Percentiles rank a stretch among this genome's conserved stretches.
phyloP scores from a whole-genome alignment of 2,329 filamentous ascomycete genomes.

The Aspergillus phoenicis region DNA sequence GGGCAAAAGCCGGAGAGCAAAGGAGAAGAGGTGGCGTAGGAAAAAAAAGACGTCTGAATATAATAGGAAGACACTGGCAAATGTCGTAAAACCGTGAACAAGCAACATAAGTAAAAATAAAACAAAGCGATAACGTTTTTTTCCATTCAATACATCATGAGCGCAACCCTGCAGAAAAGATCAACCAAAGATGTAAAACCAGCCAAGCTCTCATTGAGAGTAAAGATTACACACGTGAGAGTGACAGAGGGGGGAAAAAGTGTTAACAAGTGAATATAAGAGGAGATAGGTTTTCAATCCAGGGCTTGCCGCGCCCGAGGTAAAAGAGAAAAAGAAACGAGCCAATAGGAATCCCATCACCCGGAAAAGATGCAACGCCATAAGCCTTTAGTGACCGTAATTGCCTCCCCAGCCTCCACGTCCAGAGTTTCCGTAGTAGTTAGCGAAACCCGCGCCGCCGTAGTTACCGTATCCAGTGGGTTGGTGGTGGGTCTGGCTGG shows the following conservation, averaged over 20 bases:
- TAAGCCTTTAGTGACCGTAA: constrained; percentile 47
- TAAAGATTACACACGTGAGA: constrained; percentile 46
- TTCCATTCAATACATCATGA: constrained; percentile 42
- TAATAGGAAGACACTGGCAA: constrained; percentile 20
- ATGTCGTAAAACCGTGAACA: constrained; percentile 23
- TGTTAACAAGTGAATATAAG: constrained; percentile 20
- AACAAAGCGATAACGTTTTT: constrained; percentile 30
- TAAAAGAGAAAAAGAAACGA: constrained; percentile 30
- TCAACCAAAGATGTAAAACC: constrained; percentile 31
- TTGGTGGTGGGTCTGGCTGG: constrained; percentile 45
- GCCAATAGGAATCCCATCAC: constrained; percentile 34
- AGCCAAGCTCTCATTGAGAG: constrained; percentile 44
- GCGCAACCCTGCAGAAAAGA: constrained; percentile 30
- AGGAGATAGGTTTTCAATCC: constrained; percentile 14
- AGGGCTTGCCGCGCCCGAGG: constrained; percentile 19
- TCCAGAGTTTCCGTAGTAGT: constrained; percentile 48
- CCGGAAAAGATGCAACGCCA: constrained; percentile 29
- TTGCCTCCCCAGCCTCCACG: constrained; percentile 52
- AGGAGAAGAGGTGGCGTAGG: constrained; percentile 19
- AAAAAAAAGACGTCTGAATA: constrained; percentile 18
- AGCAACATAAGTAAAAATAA: constrained; percentile 23
- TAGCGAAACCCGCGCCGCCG: constrained; percentile 44
- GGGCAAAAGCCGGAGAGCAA: constrained; percentile 20
- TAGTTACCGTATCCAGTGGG: constrained; percentile 47
- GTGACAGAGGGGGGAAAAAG: constrained; percentile 24